Percentiles rank a stretch among this genome's conserved stretches.
These are phyloP conservation scores for Zea luxurians DNA, from an alignment of 176 grass and related monocot species.

Conservation along the genomic window DNA sequence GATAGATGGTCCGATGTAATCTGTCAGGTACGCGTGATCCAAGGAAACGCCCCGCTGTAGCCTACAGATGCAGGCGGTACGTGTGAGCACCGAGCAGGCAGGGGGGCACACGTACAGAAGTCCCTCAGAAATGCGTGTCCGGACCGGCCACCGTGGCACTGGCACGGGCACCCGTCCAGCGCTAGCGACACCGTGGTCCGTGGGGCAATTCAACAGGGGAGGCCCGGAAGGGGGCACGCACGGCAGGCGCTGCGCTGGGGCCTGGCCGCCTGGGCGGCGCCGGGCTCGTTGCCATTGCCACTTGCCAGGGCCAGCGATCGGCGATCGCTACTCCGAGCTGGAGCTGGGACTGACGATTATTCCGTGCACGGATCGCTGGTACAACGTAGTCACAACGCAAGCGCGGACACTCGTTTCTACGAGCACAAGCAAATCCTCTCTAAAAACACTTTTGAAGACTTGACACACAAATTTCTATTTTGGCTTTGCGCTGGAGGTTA, in stretches of 20 bases:
- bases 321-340: not conserved
- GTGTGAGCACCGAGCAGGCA: not conserved
- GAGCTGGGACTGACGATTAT: no score
- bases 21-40: conserved; percentile 42
- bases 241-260: not conserved
- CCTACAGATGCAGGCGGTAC: conserved; percentile 24
- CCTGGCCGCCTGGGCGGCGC: not conserved
- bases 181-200: conserved; percentile 26
- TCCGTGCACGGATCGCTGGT: no score
- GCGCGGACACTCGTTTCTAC: no score
- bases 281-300: not conserved
- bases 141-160: not conserved
- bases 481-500: no score
- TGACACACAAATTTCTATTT: no score
- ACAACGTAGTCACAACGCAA: no score
- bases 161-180: conserved; percentile 10
- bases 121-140: not conserved
- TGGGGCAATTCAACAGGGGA: not conserved
- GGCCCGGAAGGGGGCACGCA: not conserved
- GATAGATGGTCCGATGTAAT: conserved; percentile 19
- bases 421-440: no score
- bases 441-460: no score
- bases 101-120: conserved; percentile 14
- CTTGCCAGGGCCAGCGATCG: no score
- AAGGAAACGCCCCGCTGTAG: conserved; percentile 26